Conservation (phyloP, 306 rosid species). For the Geum urbanum region DNA sequence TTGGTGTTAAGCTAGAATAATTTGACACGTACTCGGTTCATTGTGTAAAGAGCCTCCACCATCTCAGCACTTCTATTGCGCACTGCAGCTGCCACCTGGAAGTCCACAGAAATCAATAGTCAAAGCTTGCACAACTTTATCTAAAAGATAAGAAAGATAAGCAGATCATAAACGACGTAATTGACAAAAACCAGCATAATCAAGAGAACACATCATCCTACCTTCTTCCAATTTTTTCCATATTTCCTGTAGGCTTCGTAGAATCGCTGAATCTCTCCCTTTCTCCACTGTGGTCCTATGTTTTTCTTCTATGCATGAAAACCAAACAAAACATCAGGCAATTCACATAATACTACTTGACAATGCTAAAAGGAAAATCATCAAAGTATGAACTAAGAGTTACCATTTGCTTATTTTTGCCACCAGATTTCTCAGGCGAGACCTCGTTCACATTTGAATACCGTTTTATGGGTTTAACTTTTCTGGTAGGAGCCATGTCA, state of each 20-base stretch:
- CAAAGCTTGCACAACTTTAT: background rate
- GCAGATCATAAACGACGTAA: conserved; percentile 4
- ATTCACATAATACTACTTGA: background rate
- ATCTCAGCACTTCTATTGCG: conserved; percentile 53
- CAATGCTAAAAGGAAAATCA: conserved; percentile 3
- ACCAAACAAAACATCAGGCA: conserved; percentile 22
- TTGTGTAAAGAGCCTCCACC: conserved; percentile 77
- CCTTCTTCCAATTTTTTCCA: conserved; percentile 92
- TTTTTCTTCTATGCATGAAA: conserved; percentile 60
- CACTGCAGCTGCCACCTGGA: conserved; percentile 59
- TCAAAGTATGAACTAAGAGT: background rate
- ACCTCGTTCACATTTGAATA: conserved; percentile 38
- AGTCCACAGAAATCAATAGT: conserved; percentile 25
- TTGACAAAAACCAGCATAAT: conserved; percentile 15
- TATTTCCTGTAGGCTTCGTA: conserved; percentile 81
- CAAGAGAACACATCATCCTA: conserved; percentile 27
- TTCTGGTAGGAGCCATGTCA: conserved; percentile 70
- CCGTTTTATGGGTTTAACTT: conserved; percentile 45
- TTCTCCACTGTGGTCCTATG: conserved; percentile 88
- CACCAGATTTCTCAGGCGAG: conserved; percentile 35
- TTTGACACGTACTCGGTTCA: conserved; percentile 48
- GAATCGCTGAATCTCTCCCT: conserved; percentile 67
- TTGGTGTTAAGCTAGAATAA: conserved; percentile 17
- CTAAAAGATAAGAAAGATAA: conserved; percentile 17
- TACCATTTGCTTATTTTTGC: conserved; percentile 55